Evolutionary conservation across 2,329 filamentous ascomycete genomes (phyloP), one percentile per base, ranked within the genome.

Genomic region (Geosmithia putterillii): DNA sequence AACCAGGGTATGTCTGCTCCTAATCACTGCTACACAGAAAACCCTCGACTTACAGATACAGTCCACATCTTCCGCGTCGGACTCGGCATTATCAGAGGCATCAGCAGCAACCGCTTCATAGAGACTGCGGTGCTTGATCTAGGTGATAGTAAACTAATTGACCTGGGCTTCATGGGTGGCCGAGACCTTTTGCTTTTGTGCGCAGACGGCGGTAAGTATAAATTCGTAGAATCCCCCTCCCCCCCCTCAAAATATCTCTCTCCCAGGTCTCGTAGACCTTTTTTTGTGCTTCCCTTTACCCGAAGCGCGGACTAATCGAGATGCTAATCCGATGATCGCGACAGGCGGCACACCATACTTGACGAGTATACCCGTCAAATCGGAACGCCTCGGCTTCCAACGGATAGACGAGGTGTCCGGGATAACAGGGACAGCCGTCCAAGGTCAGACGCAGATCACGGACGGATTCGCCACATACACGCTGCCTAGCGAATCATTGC

Each of bases 81-180:
- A 0, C 63, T 79, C 12, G 58, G 64, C 10, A 70, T 80, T 3
- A 59, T 70, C 44, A 79, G 79, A 42, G 76, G 76, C 35, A 74
- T 81, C 45, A 83, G 74, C 50, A 65, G 66, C 44, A 57, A 59
- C 32, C 52, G 61, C 3, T 51, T 58, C 1, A 63, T 63, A 2
- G 56, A 57, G n/a, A 58, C 60, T 4, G 64, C 66, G 32, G 54
- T 57, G 20, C 48, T 78, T 8, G 58, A 59, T 25, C 57, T 76
- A 2, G 62, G 58, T 1, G 53, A 61, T 6, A 62, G 61, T 10
- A 61, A 57, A n/a, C 60, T 81, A 15, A 57, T 76, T 18, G 81
- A 87, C 54, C 58, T 83, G 14, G 80, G 81, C 54, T 86, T 88
- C 52, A 69, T 85, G 38, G 70, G 82, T 51, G 75, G 83, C 44